phyloP scores from a whole-genome alignment of 305 asterid genomes.

The Fraxinus xanthoxyloides region DNA sequence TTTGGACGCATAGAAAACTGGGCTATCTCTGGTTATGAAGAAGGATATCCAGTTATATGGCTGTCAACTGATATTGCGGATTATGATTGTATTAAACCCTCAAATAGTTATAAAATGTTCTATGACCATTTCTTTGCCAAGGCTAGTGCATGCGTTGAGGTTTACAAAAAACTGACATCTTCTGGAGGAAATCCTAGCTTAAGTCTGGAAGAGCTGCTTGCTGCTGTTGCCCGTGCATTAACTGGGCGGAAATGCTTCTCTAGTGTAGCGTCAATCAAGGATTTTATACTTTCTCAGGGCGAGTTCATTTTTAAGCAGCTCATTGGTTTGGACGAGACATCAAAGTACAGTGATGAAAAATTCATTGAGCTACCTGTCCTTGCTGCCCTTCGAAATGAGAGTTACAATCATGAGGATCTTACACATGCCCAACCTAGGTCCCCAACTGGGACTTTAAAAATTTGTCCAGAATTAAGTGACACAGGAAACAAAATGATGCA shows the following conservation, averaged over 20 bases:
- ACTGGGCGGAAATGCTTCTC: conserved; percentile 73
- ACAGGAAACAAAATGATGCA: conserved; percentile 28
- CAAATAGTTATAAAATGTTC: conserved; percentile 65
- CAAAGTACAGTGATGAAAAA: conserved; percentile 51
- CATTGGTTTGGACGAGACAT: conserved; percentile 77
- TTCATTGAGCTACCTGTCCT: conserved; percentile 67
- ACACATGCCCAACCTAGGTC: conserved; percentile 38
- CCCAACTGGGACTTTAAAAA: conserved; percentile 45
- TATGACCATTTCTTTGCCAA: conserved; percentile 79
- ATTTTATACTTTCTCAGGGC: conserved; percentile 81
- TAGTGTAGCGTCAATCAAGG: conserved; percentile 61
- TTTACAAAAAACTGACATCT: conserved; percentile 66
- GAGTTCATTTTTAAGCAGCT: conserved; percentile 83
- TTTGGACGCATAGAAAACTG: conserved; percentile 90
- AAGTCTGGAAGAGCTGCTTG: conserved; percentile 87
- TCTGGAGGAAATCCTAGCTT: conserved; percentile 58
- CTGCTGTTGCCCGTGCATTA: conserved; percentile 79
- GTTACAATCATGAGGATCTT: conserved; percentile 35
- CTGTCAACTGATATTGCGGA: conserved; percentile 77
- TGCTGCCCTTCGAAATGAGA: conserved; percentile 65
- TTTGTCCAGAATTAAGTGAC: conserved; percentile 44
- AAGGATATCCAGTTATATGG: conserved; percentile 84
- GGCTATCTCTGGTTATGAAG: conserved; percentile 96
- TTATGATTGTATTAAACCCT: conserved; percentile 83
- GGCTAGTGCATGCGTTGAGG: conserved; percentile 80